Base-by-base conservation (phyloP, 805 yeast genomes). In the Saccharomycopsis oosterbeekiorum region DNA sequence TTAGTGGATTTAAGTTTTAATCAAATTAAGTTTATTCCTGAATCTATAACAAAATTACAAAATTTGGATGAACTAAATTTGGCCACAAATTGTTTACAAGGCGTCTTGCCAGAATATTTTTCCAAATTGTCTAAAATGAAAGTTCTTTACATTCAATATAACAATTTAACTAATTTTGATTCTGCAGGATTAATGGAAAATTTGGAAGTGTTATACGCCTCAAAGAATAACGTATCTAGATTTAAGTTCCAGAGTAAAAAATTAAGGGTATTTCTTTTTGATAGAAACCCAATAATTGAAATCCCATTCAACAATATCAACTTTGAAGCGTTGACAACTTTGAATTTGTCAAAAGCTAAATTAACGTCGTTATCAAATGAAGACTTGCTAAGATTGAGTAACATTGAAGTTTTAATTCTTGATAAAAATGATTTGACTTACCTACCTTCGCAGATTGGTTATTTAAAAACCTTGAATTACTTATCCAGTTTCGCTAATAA, bases 1-100 rank as follows among this genome's bases (percentile, higher is more conserved):
- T 86, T 85, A 59, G 76, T 94, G 65, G 96, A 93, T 69, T 69
- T 93, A 53, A 88, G 97, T 0, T 92, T 89, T 72, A 94, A 94
- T 71, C 81, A 82, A 58, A 80, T 94, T 36, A 73, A 78, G 1
- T 62, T 63, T 1, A 66, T 94, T 1, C 96, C 97, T 0, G 76
- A 73, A 12, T 77, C 84, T 2, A 78, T 90, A 39, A 81, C 84
- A 15, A 76, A 80, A 24, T 74, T 93, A 63, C 75, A 73, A 1
- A 81, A 84, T 29, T 75, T 94, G 53, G 84, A 84, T 56, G 84
- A 83, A 63, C 78, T 93, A 65, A 86, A 86, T 66, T 73, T 92
- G 53, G 85, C 92, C 40, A 89, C 91, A 60, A 92, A 92, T 68
- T 79, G 77, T 61, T 74, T 92, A 57, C 67, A 75, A 29, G 79